Conservation (phyloP, 75 land plant species). For the Pinus taeda region DNA sequence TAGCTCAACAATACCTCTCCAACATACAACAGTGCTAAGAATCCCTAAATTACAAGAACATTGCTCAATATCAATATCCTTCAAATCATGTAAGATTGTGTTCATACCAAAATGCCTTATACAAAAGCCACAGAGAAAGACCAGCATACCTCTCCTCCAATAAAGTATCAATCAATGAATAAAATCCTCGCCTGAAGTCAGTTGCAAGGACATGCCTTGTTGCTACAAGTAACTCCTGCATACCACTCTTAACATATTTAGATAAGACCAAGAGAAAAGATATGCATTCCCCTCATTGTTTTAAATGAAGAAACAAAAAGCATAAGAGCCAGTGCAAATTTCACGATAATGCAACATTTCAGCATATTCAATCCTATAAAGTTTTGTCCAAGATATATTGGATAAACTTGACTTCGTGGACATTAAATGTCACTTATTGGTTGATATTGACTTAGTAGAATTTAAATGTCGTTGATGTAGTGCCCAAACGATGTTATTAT, state of each 20-base stretch:
- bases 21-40: not conserved
- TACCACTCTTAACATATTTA: not conserved
- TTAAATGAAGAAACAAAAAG: constrained; percentile 1
- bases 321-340: not conserved
- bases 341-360: not conserved
- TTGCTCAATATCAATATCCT: not conserved
- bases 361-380: no score
- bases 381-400: no score
- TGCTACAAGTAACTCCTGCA: constrained; percentile 91
- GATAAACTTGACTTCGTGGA: no score
- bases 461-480: no score
- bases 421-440: no score
- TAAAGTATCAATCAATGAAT: constrained; percentile 87
- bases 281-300: not conserved
- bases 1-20: not conserved
- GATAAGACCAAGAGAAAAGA: not conserved
- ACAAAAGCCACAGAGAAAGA: not conserved
- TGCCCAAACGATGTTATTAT: no score
- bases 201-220: constrained; percentile 94
- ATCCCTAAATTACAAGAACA: not conserved
- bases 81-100: not conserved
- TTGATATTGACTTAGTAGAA: no score
- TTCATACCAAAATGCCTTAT: not conserved
- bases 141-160: constrained; percentile 84
- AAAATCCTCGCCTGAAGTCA: constrained; percentile 90